Base-by-base conservation (phyloP, 1,139 yeast genomes). In the Candida labiduridarum region DNA sequence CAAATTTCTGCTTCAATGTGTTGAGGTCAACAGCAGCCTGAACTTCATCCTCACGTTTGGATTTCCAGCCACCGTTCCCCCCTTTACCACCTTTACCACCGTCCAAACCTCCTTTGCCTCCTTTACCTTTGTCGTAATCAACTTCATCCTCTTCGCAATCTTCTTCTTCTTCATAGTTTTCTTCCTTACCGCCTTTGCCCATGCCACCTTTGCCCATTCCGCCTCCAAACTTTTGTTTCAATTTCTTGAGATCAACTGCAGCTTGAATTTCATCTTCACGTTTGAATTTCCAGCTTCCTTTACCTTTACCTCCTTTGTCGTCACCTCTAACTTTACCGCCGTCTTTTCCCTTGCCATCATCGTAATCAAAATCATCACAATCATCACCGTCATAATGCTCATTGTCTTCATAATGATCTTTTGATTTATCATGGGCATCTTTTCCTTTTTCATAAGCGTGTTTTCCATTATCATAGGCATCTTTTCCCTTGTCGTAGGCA, bases 51-150 rank as follows among this genome's bases (percentile, higher is more conserved):
- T 38, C 47, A 31, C 46, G 38, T 16, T 47, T 47, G 11, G 22
- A 25, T 22, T 41, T 46, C n/a, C 38, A 35, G 19, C 36, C 34
- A 29, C 45, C 47, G 16, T 43, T 31, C 7, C 33, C n/a, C 6
- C 45, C 41, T 36, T 41, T 41, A 18, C 49, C 49, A 11, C 45
- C 49, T 31, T 46, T 46, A n/a, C 48, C 47, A 29, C 30, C 33
- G 7, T 11, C 35, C 2, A 49, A 52, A 18, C 48, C 43, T 12
- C 16, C 35, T 25, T 27, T 41, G 16, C 34, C 44, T 29, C 33
- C 39, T 29, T 41, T 36, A 9, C 45, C 41, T 25, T 44, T 33
- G 10, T 19, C 33, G 15, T 14, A 30, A 44, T 25, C 47, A 4
- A 44, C 4, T n/a, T 33, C 43, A 4, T 27, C 30, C 27, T 41